A percentile compares a stretch with the other conserved stretches of the same genome.
These are phyloP conservation scores for Rhizopogon vinicolor DNA, from an alignment of 768 basidiomycete genomes.

Conservation along the genomic window DNA sequence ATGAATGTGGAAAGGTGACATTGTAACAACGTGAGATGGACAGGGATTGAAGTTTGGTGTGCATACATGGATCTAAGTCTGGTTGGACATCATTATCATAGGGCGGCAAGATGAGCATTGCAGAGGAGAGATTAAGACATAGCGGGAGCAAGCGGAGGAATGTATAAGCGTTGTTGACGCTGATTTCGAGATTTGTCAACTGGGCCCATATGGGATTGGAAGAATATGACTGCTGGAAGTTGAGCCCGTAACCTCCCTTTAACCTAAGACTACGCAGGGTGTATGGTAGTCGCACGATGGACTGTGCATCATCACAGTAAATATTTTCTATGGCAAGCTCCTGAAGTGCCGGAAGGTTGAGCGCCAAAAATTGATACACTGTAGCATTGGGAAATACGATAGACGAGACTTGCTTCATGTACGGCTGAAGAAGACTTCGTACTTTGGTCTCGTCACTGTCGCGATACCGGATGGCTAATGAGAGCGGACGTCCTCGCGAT, in stretches of 20 bases:
- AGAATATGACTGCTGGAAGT: conserved; percentile 4
- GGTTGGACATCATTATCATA: background rate
- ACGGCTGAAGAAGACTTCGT: conserved; percentile 11
- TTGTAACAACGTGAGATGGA: conserved; percentile 5
- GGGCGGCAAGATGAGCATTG: conserved; percentile 4
- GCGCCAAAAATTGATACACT: conserved; percentile 9
- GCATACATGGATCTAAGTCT: conserved; percentile 1
- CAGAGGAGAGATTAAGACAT: conserved; percentile 15
- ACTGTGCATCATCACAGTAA: background rate
- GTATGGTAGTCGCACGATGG: conserved; percentile 4
- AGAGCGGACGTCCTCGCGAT: conserved; percentile 11
- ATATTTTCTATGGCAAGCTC: conserved; percentile 9
- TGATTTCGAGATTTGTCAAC: conserved; percentile 12
- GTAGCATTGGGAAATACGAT: conserved; percentile 11
- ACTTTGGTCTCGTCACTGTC: background rate
- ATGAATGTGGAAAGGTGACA: background rate
- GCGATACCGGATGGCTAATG: conserved; percentile 13
- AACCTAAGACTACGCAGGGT: no score
- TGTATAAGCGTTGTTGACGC: background rate
- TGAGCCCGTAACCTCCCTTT: no score
- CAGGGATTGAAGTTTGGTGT: conserved; percentile 8
- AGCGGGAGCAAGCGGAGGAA: conserved; percentile 11
- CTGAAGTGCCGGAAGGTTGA: conserved; percentile 12
- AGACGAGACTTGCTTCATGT: conserved; percentile 5
- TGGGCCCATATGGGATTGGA: conserved; percentile 9